Evolutionary conservation across 768 basidiomycete genomes (phyloP).

Genomic region (Auricularia heimuer): DNA sequence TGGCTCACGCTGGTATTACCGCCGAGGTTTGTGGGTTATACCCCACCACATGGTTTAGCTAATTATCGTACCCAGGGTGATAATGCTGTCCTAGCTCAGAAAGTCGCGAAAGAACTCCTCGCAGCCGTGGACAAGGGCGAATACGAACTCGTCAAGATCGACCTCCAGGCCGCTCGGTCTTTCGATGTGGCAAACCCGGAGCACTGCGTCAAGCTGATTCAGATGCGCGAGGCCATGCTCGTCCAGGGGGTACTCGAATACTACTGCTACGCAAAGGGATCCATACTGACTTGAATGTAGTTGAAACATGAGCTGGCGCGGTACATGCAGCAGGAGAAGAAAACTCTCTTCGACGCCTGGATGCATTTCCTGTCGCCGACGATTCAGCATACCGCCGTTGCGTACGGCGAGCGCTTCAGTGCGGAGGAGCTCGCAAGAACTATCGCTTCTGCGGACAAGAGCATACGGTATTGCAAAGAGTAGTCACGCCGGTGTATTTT

Average conservation of each 20-base stretch:
- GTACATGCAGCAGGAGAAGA: not conserved
- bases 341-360: not conserved
- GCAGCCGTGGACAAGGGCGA: not conserved
- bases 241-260: not conserved
- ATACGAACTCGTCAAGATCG: not conserved
- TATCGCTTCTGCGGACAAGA: not conserved
- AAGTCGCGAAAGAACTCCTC: conserved; percentile 1
- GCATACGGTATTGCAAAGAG: not conserved
- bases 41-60: no score
- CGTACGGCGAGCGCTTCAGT: not conserved
- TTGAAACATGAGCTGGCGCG: not conserved
- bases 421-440: not conserved
- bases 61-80: not conserved
- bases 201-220: not conserved
- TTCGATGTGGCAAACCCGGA: not conserved
- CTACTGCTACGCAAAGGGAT: no score
- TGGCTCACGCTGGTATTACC: not conserved
- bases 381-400: not conserved
- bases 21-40: not conserved
- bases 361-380: not conserved
- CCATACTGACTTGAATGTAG: not conserved
- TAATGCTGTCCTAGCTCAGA: not conserved
- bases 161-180: not conserved
- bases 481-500: no score
- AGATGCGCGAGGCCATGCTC: not conserved